Percentiles rank a stretch among this genome's conserved stretches.
phyloP scores from a whole-genome alignment of 139 green algal genomes.

The Volvox africanus region DNA sequence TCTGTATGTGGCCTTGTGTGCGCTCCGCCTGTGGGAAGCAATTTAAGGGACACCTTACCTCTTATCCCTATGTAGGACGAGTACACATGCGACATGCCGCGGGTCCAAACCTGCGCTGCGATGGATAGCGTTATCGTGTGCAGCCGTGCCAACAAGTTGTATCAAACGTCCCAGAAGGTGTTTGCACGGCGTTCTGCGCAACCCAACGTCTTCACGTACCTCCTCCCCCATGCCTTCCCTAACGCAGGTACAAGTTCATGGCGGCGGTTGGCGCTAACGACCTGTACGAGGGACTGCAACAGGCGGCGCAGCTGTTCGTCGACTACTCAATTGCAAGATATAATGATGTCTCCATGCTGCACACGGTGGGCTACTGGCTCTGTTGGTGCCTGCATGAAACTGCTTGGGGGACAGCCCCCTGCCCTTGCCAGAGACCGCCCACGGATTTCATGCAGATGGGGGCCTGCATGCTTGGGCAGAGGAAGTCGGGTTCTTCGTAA shows the following conservation, averaged over 20 bases:
- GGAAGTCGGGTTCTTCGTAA: too few relatives aligned
- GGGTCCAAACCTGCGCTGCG: too few relatives aligned
- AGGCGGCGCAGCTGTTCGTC: constrained; percentile 38
- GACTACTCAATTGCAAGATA: constrained; percentile 35
- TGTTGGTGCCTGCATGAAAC: neutral
- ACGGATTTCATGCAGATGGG: too few relatives aligned
- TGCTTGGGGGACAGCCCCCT: neutral
- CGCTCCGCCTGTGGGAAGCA: neutral
- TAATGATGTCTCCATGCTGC: constrained; percentile 17
- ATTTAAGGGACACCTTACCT: neutral
- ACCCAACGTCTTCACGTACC: neutral
- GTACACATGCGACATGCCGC: neutral
- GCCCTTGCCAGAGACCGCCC: too few relatives aligned
- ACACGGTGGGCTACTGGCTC: constrained; percentile 13
- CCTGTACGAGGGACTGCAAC: constrained; percentile 51
- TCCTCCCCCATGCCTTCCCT: neutral
- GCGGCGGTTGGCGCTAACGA: constrained; percentile 31
- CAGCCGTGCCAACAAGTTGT: too few relatives aligned
- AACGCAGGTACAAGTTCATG: constrained; percentile 32
- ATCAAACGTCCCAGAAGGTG: too few relatives aligned
- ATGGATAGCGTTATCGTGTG: neutral
- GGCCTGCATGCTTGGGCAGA: too few relatives aligned
- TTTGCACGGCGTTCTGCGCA: neutral
- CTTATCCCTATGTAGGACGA: neutral
- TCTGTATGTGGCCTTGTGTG: neutral